Conservation (phyloP, 768 basidiomycete genomes). For the Boletus rex-veris region DNA sequence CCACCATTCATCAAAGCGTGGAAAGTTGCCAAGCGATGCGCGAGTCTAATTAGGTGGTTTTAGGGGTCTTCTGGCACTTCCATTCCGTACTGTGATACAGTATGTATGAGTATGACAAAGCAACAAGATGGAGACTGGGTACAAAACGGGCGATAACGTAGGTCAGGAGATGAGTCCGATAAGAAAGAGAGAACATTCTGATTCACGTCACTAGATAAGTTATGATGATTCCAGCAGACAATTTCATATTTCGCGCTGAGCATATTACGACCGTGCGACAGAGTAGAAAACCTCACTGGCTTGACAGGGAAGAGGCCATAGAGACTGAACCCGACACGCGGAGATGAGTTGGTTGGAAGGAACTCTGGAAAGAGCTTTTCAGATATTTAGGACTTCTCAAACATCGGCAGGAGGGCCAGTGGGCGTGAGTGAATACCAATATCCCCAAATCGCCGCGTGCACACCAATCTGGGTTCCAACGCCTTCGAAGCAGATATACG, state of each 20-base stretch:
- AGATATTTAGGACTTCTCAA: neutral
- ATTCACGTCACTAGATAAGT: neutral
- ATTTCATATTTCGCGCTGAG: too few relatives aligned
- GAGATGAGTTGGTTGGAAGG: constrained; percentile 1
- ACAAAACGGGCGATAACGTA: neutral
- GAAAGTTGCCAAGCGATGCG: neutral
- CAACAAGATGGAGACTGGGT: neutral
- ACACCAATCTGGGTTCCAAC: neutral
- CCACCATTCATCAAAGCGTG: neutral
- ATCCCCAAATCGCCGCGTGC: neutral
- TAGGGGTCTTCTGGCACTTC: neutral
- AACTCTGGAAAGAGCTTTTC: neutral
- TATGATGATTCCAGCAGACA: neutral
- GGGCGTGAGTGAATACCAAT: neutral
- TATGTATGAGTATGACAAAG: neutral
- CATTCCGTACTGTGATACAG: neutral
- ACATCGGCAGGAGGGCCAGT: neutral
- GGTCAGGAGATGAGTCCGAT: neutral
- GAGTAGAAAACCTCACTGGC: too few relatives aligned
- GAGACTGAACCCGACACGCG: neutral
- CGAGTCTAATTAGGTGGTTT: constrained; percentile 1
- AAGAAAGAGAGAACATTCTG: neutral
- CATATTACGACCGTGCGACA: too few relatives aligned
- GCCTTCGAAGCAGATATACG: neutral
- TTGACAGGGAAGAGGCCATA: too few relatives aligned